A percentile compares a stretch with the other conserved stretches of the same genome.
phyloP scores from a whole-genome alignment of 305 asterid genomes.

The Plantago lanceolata region DNA sequence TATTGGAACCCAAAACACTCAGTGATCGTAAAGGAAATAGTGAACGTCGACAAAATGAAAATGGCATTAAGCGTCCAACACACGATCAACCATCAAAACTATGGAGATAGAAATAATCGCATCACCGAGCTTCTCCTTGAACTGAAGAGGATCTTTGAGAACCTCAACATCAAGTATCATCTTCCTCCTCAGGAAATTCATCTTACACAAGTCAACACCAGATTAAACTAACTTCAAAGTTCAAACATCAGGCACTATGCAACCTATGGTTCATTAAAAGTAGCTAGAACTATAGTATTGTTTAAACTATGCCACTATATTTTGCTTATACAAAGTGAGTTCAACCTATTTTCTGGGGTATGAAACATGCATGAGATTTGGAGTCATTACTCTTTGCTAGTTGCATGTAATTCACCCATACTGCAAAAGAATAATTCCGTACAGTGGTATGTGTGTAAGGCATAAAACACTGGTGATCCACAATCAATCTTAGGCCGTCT shows the following conservation, averaged over 20 bases:
- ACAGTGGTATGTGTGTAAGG: no score
- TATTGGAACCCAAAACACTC: conserved; percentile 59
- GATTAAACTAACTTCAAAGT: conserved; percentile 3
- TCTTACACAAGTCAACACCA: conserved; percentile 34
- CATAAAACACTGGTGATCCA: no score
- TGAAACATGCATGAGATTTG: no score
- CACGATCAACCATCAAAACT: conserved; percentile 61
- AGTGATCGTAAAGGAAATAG: conserved; percentile 52
- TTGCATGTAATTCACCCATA: no score
- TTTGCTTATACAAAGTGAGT: neutral
- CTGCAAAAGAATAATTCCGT: no score
- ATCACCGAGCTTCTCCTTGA: conserved; percentile 50
- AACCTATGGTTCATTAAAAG: neutral
- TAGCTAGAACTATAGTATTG: no score
- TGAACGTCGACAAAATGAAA: conserved; percentile 48
- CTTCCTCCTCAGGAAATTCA: conserved; percentile 62
- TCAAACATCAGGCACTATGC: neutral
- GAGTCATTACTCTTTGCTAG: no score
- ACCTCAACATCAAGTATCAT: conserved; percentile 41
- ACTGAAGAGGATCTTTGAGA: conserved; percentile 56
- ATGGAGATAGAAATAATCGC: conserved; percentile 43
- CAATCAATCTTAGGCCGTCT: no score
- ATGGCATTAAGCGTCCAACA: conserved; percentile 52
- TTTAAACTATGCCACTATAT: no score
- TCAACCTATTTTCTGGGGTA: neutral